Base-by-base conservation (phyloP, 495 filamentous ascomycete species). In the Aspergillus sclerotiicarbonarius region DNA sequence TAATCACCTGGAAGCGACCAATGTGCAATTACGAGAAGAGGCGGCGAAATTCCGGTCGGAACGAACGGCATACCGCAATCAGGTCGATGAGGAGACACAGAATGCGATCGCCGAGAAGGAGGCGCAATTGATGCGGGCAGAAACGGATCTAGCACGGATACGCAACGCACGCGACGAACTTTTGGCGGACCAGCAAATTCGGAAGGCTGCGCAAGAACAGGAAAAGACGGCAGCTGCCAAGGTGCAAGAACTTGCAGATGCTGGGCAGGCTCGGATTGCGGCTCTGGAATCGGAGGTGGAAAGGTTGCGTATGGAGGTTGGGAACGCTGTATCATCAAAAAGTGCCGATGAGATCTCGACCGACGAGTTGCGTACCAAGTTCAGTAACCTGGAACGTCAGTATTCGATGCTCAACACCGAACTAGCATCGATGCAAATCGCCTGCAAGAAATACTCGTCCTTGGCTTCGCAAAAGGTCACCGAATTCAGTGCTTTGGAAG, bases 1-100 rank as follows among this genome's bases (percentile, higher is more conserved):
- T 68, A 98, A 98, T 67, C 83, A 96, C 65, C 73, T 97, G 7
- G 92, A 98, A 71, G 91, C 92, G 12, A 88, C 85, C 15, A 96
- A 96, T 66, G 86, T 87, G 46, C 86, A 92, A 61, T 76, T 97
- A 29, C 86, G 87, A 10, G 89, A 96, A 67, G 90, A 94, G 61
- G 88, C 89, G 1, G 85, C 91, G 68, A 94, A 89, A 65, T 75
- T 89, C 52, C 89, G 92, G 55, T 84, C 89, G 2, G 94, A 98
- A 72, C 75, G 94, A 39, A 92, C 90, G 13, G 80, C 87, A 37
- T 96, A 89, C 70, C 89, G 90, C 41, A 81, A 84, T 30, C 83
- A 88, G 58, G 69, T 98, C 8, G 90, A 98, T 52, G 82, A 82
- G 25, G 95, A 98, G 70, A 80, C 84, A 0, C 85, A 91, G 50